Percentiles rank a stretch among this genome's conserved stretches.
phyloP scores from a whole-genome alignment of 208 protist genomes.

The Acanthamoeba sp. region DNA sequence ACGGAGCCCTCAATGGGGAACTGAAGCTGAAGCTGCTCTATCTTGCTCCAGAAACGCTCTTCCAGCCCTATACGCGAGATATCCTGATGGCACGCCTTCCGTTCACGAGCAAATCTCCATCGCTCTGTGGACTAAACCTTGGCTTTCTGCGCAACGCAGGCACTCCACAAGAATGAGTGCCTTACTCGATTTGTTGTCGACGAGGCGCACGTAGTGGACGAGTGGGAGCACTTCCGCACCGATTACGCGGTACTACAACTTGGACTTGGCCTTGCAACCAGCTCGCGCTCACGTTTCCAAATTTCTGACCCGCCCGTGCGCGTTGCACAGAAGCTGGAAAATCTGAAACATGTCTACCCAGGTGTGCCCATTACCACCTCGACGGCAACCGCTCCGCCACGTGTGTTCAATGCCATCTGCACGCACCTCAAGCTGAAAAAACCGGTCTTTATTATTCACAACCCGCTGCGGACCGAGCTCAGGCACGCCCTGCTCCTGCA shows the following conservation, averaged over 20 bases:
- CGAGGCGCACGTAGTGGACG: slow-evolving; percentile 83
- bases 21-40: background rate
- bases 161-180: background rate
- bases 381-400: background rate
- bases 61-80: background rate
- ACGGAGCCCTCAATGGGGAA: no score
- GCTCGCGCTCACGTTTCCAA: no score
- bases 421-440: background rate
- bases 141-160: background rate
- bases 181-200: slow-evolving; percentile 80
- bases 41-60: background rate
- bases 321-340: background rate
- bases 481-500: background rate
- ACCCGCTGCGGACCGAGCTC: background rate
- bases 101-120: background rate
- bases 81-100: background rate
- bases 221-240: slow-evolving; percentile 86
- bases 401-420: background rate
- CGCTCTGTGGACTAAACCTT: background rate
- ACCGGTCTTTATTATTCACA: background rate
- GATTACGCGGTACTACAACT: slow-evolving; percentile 78
- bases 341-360: background rate
- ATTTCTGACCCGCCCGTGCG: no score
- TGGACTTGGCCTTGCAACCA: no score
- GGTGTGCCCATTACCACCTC: background rate